phyloP scores from a whole-genome alignment of 805 yeast genomes.

The Wickerhamiella parazyma region DNA sequence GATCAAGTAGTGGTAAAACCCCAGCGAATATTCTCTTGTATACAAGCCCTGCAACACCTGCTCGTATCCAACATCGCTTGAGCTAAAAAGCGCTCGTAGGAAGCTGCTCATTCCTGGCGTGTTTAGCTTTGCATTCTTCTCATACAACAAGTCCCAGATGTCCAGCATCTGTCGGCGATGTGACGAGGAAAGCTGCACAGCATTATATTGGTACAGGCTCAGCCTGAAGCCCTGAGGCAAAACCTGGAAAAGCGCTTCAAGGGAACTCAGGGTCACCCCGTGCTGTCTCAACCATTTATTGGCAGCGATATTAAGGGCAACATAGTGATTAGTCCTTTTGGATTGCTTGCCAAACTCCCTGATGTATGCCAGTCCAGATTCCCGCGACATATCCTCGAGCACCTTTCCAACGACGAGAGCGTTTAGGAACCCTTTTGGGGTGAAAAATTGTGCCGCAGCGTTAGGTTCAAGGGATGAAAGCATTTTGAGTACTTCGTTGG shows the following conservation, averaged over 20 bases:
- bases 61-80: constrained; percentile 12
- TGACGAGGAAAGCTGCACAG: neutral
- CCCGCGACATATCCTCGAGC: neutral
- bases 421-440: neutral
- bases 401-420: neutral
- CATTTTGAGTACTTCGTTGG: neutral
- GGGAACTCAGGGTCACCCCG: neutral
- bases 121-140: neutral
- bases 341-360: neutral
- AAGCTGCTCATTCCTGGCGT: constrained; percentile 8
- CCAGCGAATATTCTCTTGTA: constrained; percentile 4
- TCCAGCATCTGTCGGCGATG: neutral
- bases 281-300: neutral
- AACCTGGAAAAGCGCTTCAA: neutral
- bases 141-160: constrained; percentile 1
- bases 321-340: neutral
- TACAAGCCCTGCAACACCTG: neutral
- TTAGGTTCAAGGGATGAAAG: neutral
- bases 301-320: neutral
- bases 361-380: neutral
- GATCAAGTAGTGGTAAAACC: constrained; percentile 15
- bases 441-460: neutral
- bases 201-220: neutral
- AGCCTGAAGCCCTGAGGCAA: neutral
- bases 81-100: constrained; percentile 10